Conservation (phyloP, 805 yeast species). For the Scheffersomyces stipitis region DNA sequence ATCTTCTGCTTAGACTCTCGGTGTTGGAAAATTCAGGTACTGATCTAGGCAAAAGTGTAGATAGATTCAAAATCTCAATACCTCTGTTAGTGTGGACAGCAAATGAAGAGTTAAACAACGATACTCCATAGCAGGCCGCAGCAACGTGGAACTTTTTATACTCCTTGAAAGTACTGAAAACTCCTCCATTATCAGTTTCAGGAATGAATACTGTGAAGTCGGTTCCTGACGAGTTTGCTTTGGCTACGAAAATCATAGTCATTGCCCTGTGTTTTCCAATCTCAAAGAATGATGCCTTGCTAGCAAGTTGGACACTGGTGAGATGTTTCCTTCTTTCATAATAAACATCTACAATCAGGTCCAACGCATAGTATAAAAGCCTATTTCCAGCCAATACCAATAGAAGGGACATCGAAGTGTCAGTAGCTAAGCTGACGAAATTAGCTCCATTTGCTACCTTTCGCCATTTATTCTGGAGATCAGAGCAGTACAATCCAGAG, state of each 20-base stretch:
- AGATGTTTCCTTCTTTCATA: constrained; percentile 39
- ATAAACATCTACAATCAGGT: constrained; percentile 60
- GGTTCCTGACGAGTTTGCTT: constrained; percentile 43
- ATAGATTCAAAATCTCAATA: constrained; percentile 62
- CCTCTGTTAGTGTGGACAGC: constrained; percentile 69
- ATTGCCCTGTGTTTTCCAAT: constrained; percentile 69
- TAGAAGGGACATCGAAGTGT: constrained; percentile 55
- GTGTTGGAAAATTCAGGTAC: constrained; percentile 51
- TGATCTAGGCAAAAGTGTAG: constrained; percentile 54
- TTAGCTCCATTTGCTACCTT: constrained; percentile 51
- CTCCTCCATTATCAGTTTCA: constrained; percentile 54
- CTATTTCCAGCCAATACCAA: constrained; percentile 58
- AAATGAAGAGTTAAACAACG: constrained; percentile 64
- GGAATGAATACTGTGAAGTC: constrained; percentile 60
- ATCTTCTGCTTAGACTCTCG: constrained; percentile 31
- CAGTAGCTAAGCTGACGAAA: constrained; percentile 60
- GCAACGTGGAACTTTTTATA: constrained; percentile 49
- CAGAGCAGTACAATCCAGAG: constrained; percentile 62
- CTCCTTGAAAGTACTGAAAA: constrained; percentile 36
- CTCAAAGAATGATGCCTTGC: constrained; percentile 57
- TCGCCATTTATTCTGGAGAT: constrained; percentile 52
- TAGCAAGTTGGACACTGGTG: constrained; percentile 49
- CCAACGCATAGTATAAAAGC: constrained; percentile 62
- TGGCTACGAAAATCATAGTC: constrained; percentile 56
- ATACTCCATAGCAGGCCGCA: constrained; percentile 59